These are phyloP conservation scores for Pholiota conissans DNA, from an alignment of 768 basidiomycete genomes.

Conservation along the genomic window DNA sequence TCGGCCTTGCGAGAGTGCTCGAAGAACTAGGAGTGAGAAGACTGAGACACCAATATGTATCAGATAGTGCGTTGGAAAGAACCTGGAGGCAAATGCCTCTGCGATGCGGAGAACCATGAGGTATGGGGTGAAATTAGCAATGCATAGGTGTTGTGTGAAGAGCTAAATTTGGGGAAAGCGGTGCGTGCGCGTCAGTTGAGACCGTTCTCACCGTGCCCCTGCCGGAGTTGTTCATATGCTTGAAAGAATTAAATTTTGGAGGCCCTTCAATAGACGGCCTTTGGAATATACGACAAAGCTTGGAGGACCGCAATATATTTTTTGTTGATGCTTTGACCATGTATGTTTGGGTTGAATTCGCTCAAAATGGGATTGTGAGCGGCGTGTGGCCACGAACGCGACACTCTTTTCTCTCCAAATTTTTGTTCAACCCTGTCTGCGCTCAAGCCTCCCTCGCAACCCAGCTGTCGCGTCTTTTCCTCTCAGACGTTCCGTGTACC, in stretches of 20 bases:
- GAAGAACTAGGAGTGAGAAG: conserved; percentile 45
- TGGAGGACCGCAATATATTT: no score
- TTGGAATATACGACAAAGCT: no score
- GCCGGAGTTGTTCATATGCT: no score
- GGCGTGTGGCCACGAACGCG: conserved; percentile 8
- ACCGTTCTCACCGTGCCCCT: background rate
- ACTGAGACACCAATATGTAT: conserved; percentile 49
- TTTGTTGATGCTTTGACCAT: background rate
- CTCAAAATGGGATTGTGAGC: conserved; percentile 2
- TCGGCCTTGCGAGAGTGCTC: conserved; percentile 67
- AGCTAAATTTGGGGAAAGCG: conserved; percentile 1
- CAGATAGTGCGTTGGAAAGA: conserved; percentile 60
- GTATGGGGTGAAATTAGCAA: conserved; percentile 1
- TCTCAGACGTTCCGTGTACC: background rate
- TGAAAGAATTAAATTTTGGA: no score
- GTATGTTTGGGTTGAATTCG: conserved; percentile 4
- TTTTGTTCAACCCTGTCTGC: conserved; percentile 3
- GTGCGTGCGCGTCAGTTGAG: background rate
- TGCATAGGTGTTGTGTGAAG: background rate
- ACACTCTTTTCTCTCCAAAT: conserved; percentile 14
- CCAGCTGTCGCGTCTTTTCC: conserved; percentile 6
- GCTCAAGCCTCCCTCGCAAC: background rate
- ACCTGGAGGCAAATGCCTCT: conserved; percentile 28
- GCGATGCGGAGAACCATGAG: conserved; percentile 30
- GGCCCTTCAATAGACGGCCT: background rate